Percentiles rank a stretch among this genome's conserved stretches.
Conservation (phyloP, 1,139 yeast species). For the Schwanniomyces etchellsii region DNA sequence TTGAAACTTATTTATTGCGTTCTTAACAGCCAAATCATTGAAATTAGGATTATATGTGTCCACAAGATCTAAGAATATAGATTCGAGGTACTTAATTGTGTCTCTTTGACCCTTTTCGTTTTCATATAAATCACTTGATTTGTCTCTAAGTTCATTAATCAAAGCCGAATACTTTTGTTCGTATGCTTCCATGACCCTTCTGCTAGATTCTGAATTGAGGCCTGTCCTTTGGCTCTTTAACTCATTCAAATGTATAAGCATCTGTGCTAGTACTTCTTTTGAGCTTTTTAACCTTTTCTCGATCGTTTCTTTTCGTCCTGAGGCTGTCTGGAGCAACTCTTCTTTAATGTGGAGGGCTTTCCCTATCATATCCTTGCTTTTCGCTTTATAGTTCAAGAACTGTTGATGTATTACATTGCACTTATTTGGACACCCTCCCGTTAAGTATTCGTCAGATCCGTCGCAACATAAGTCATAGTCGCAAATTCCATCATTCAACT, state of each 20-base stretch:
- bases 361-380: slow-evolving; percentile 11
- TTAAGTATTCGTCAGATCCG: slow-evolving; percentile 75
- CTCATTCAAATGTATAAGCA: slow-evolving; percentile 6
- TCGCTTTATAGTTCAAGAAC: slow-evolving; percentile 16
- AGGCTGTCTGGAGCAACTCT: slow-evolving; percentile 20
- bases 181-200: slow-evolving; percentile 8
- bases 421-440: slow-evolving; percentile 46
- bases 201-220: slow-evolving; percentile 9
- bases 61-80: slow-evolving; percentile 40
- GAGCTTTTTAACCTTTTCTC: slow-evolving; percentile 18
- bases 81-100: slow-evolving; percentile 29
- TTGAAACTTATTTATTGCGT: slow-evolving; percentile 58
- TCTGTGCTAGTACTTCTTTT: slow-evolving; percentile 2
- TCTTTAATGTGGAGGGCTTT: slow-evolving; percentile 19
- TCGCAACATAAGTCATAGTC: slow-evolving; percentile 91
- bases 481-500: slow-evolving; percentile 87
- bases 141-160: slow-evolving; percentile 13
- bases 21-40: slow-evolving; percentile 83
- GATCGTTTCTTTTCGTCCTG: slow-evolving; percentile 11
- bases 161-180: slow-evolving; percentile 7
- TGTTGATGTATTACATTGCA: slow-evolving; percentile 47
- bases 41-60: slow-evolving; percentile 79
- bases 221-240: slow-evolving; percentile 24
- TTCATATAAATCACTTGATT: slow-evolving; percentile 13
- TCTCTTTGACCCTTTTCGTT: slow-evolving; percentile 10